Evolutionary conservation across 768 basidiomycete species (phyloP).

Genomic region (Boletus rubescentipes): DNA sequence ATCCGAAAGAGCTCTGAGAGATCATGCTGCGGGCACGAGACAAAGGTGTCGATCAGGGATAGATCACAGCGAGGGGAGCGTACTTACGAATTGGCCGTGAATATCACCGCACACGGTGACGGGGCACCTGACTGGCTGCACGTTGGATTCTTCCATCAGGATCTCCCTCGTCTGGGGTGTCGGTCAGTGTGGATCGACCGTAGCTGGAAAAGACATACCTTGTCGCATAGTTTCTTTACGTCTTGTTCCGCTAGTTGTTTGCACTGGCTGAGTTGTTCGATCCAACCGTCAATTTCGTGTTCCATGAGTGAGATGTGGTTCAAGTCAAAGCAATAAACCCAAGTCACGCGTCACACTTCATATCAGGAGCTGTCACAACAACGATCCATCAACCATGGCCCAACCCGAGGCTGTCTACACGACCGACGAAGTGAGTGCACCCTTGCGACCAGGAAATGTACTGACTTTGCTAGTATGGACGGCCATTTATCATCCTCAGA

Average conservation of each 20-base stretch:
- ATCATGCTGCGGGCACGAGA: constrained; percentile 71
- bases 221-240: constrained; percentile 98
- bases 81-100: constrained; percentile 98
- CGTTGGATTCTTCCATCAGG: constrained; percentile 98
- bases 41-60: constrained; percentile 21
- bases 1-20: constrained; percentile 98
- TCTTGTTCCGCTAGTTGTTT: constrained; percentile 95
- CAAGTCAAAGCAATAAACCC: constrained; percentile 17
- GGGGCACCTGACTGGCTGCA: constrained; percentile 96
- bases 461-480: constrained; percentile 64
- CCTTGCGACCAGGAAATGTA: neutral
- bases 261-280: constrained; percentile 94
- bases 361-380: constrained; percentile 27
- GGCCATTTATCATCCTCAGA: constrained; percentile 96
- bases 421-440: constrained; percentile 71
- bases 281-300: constrained; percentile 93
- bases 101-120: constrained; percentile 99
- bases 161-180: constrained; percentile 87
- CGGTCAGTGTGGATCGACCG: constrained; percentile 19
- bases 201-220: constrained; percentile 50
- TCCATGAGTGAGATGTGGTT: constrained; percentile 38
- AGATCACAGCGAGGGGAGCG: constrained; percentile 19
- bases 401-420: constrained; percentile 75
- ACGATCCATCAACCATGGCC: constrained; percentile 26
- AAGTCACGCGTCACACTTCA: constrained; percentile 29